Evolutionary conservation across 495 filamentous ascomycete species (phyloP).

Genomic region (Pseudoneurospora amorphoporcata): DNA sequence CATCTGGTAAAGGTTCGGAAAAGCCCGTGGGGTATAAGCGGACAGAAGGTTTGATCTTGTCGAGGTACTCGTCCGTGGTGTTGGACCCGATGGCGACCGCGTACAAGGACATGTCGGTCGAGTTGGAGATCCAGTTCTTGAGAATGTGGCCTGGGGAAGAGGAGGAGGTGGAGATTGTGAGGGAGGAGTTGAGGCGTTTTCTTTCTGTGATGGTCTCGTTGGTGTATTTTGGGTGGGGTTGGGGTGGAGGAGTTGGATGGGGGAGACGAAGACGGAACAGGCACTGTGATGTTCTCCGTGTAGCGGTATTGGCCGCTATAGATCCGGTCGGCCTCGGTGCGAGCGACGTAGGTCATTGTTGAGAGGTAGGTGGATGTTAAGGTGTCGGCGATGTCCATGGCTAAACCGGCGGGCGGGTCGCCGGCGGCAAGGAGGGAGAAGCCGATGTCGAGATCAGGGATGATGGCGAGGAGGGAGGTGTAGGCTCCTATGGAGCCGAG

Average conservation of each 20-base stretch:
- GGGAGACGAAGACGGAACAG: neutral
- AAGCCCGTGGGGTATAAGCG: conserved; percentile 34
- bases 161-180: conserved; percentile 28
- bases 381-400: conserved; percentile 26
- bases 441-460: conserved; percentile 44
- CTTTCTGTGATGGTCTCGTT: conserved; percentile 3
- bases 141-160: conserved; percentile 34
- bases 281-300: neutral
- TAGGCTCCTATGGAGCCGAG: conserved; percentile 40
- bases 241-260: neutral
- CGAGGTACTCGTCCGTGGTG: conserved; percentile 14
- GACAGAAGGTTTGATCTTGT: conserved; percentile 15
- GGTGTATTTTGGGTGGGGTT: neutral
- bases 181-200: conserved; percentile 25
- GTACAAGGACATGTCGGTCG: conserved; percentile 31
- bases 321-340: conserved; percentile 23
- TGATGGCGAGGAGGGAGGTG: conserved; percentile 36
- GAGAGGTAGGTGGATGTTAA: conserved; percentile 27
- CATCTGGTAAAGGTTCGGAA: conserved; percentile 17
- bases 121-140: conserved; percentile 38
- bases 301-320: conserved; percentile 30
- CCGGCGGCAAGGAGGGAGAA: conserved; percentile 43
- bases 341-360: conserved; percentile 23
- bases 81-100: conserved; percentile 22
- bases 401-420: conserved; percentile 14